Evolutionary conservation across 805 yeast genomes (phyloP).

Genomic region (Kazachstania africana): DNA sequence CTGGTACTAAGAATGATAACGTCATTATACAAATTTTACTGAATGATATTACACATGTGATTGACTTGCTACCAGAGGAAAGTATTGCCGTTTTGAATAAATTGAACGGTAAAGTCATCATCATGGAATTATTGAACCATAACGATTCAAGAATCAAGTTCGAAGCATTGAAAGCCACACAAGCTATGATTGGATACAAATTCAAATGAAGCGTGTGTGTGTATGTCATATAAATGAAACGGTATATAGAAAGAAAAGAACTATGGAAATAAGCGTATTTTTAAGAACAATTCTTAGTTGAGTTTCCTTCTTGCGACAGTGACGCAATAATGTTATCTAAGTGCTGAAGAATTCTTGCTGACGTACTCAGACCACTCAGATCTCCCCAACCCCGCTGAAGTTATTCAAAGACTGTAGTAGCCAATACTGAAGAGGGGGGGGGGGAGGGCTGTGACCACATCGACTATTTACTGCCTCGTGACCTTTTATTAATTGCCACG

Average conservation of each 20-base stretch:
- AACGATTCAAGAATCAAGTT: conserved; percentile 81
- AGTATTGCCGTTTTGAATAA: conserved; percentile 41
- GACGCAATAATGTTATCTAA: too few relatives aligned
- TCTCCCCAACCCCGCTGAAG: not conserved
- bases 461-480: too few relatives aligned
- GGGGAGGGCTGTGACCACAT: too few relatives aligned
- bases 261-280: too few relatives aligned
- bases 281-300: too few relatives aligned
- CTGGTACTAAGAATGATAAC: conserved; percentile 26
- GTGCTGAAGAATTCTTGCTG: not conserved
- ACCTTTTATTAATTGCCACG: too few relatives aligned
- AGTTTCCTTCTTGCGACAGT: too few relatives aligned
- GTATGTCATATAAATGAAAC: too few relatives aligned
- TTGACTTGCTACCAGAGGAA: conserved; percentile 47
- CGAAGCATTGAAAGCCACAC: conserved; percentile 94
- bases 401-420: not conserved
- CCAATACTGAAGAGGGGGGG: too few relatives aligned
- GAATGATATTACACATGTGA: conserved; percentile 53
- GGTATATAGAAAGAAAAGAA: too few relatives aligned
- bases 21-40: conserved; percentile 47
- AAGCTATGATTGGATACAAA: conserved; percentile 78
- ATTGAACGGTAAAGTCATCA: conserved; percentile 56
- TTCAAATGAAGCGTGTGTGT: conserved; percentile 30
- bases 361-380: not conserved
- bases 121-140: conserved; percentile 75